Base-by-base conservation (phyloP, 2,329 filamentous ascomycete species). In the Leptosphaerulina australis region DNA sequence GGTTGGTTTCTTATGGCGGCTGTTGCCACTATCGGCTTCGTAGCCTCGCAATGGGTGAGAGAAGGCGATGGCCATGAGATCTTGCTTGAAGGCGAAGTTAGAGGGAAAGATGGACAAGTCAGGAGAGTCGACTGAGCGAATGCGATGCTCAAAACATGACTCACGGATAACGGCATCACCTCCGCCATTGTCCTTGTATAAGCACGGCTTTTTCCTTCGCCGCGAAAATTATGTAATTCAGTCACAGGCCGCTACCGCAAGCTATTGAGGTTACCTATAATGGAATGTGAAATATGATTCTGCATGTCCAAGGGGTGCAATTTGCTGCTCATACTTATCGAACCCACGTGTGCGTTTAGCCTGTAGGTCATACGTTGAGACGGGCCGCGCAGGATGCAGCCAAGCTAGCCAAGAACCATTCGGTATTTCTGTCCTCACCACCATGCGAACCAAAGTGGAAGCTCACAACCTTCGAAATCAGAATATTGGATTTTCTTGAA, bases 11-110 rank as follows among this genome's bases (percentile, higher is more conserved):
- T 74, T 0, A 64, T 86, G 30, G 77, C 76, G 9, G 68, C 71
- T 3, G 72, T 84, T 6, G 82, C 82, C 0, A 55, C 81, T 0
- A 69, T 74, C 17, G 81, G 79, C 0, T 67, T 78, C 14, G 50
- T 81, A 4, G 78, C 80, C 4, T 85, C 81, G 44, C 77, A 79
- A 58, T 78, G 81, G 51, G 81, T 87, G 7, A 74, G 72, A 41
- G 85, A 88, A 57, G 84, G 85, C 0, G 75, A 85, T 60, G 85
- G 85, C 0, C 84, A 87, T 65, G 85, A 87, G 67, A 82, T 88
- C 35, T 77, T 83, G 76, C 66, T 88, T 2, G 82, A 85, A 21
- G 85, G 84, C 0, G 85, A 87, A 55, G 78, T 82, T 21, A 80
- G 81, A 24, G 76, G 74, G 0, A 66, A 70, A 0, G 63, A 67